These are phyloP conservation scores for Trypanosoma congolense DNA, from an alignment of 208 protist species.

Conservation along the genomic window DNA sequence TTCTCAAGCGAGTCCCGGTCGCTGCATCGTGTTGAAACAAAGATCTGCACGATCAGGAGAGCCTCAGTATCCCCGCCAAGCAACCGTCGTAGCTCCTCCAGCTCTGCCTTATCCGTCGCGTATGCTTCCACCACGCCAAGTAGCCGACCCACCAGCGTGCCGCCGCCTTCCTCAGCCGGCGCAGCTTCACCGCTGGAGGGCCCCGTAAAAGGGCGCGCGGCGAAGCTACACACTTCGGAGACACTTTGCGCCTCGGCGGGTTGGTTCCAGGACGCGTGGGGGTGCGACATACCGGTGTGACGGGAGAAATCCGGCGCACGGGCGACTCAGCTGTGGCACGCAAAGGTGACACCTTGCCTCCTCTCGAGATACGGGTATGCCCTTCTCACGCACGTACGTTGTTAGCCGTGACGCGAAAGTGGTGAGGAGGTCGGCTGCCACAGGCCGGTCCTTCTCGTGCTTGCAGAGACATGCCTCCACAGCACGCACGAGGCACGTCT, in stretches of 20 bases:
- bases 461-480: constrained; percentile 56
- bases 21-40: constrained; percentile 19
- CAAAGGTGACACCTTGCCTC: constrained; percentile 9
- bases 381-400: constrained; percentile 24
- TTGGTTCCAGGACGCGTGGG: background rate
- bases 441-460: constrained; percentile 41
- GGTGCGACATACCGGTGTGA: constrained; percentile 13
- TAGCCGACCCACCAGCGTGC: constrained; percentile 2
- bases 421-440: constrained; percentile 53
- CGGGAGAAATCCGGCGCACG: constrained; percentile 14
- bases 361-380: constrained; percentile 37
- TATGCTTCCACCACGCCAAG: constrained; percentile 15
- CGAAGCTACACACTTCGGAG: constrained; percentile 1
- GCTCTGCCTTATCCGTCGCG: background rate
- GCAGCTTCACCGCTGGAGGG: too few species aligned
- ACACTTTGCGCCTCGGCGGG: background rate
- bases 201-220: too few species aligned
- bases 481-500: constrained; percentile 29
- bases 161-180: background rate
- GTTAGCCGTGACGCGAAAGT: constrained; percentile 32
- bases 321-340: constrained; percentile 6
- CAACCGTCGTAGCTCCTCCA: constrained; percentile 11
- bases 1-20: constrained; percentile 15
- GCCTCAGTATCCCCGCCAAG: constrained; percentile 23
- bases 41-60: constrained; percentile 30